Evolutionary conservation across 306 rosid species (phyloP), one percentile per base, ranked within the genome.

Genomic region (Pueraria montana): DNA sequence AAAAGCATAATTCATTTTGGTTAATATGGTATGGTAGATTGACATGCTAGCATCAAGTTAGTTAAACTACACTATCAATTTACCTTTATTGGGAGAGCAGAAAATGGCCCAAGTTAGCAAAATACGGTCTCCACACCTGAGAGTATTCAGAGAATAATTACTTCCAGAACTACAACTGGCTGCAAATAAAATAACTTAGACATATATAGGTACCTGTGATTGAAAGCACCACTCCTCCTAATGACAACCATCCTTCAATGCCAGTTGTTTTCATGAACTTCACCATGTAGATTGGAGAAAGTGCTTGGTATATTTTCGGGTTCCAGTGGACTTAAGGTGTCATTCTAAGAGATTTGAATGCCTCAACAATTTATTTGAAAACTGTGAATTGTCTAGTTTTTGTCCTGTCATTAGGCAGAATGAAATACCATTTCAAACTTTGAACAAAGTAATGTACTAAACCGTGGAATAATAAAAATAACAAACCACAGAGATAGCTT

Each of bases 51-150:
- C 74, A 78, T 63, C 78, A 58, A 21, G 55, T 42, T 18, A 20
- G 45, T 49, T 12, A 49, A 38, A 38, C 43, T 38, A 8, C 40
- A 34, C 2, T 69, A 49, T 18, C 21, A 42, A 43, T 4, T 38
- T 84, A 92, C 97, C 97, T 87, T 90, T 72, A 92, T 91, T 16
- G 97, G 86, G 81, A 89, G 89, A 1, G 92, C 74, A 50, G 95
- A 89, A 85, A 92, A 75, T 92, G 97, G 50, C 97, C 95, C 70
- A 91, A 30, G 70, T 91, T 85, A 71, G 95, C 91, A 79, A 91
- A n/a, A 91, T 95, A 92, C 89, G n/a, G 97, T 84, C 88, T 92
- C 97, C 84, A 83, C 93, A 78, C 97, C 97, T 92, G 89, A 81
- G 81, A 63, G 66, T 59, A 83, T 56, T 82, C 49, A 72, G 63